A percentile compares a stretch with the other conserved stretches of the same genome.
These are phyloP conservation scores for Neostapfia colusana DNA, from an alignment of 176 grass and related monocot genomes.

Conservation along the genomic window DNA sequence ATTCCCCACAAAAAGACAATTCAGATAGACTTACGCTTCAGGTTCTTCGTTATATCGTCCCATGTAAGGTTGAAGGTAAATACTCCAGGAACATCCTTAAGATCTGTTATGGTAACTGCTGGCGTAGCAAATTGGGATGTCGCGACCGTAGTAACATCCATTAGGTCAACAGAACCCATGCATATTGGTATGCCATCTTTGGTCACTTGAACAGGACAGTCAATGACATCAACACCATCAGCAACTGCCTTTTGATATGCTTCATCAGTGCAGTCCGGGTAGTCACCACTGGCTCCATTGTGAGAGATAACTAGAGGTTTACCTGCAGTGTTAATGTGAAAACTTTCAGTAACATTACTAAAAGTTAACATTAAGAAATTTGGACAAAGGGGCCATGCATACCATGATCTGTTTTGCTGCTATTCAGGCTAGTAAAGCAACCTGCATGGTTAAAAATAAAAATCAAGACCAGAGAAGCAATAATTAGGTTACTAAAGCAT, in stretches of 20 bases:
- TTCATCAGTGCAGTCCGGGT: slow-evolving; percentile 83
- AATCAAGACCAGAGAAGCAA: neutral
- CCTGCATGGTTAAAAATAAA: slow-evolving; percentile 44
- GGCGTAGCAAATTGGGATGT: slow-evolving; percentile 48
- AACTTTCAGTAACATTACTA: slow-evolving; percentile 33
- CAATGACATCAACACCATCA: slow-evolving; percentile 80
- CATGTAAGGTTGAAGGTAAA: slow-evolving; percentile 90
- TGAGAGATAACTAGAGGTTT: slow-evolving; percentile 73
- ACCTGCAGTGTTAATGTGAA: slow-evolving; percentile 41
- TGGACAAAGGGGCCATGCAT: slow-evolving; percentile 16
- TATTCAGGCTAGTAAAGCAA: slow-evolving; percentile 70
- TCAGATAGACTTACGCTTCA: slow-evolving; percentile 61
- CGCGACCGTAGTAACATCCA: slow-evolving; percentile 53
- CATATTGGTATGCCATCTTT: slow-evolving; percentile 71
- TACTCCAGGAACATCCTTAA: slow-evolving; percentile 52
- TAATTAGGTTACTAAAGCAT: no score
- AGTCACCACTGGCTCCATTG: slow-evolving; percentile 83
- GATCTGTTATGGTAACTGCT: slow-evolving; percentile 35
- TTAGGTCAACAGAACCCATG: slow-evolving; percentile 69
- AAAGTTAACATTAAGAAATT: neutral
- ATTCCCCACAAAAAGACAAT: no score
- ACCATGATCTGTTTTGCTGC: slow-evolving; percentile 66
- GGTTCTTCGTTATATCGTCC: slow-evolving; percentile 58
- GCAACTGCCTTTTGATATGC: slow-evolving; percentile 75
- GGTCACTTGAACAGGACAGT: slow-evolving; percentile 88